Evolutionary conservation across 164 flowering plant species (phyloP), one percentile per base, ranked within the genome.

Genomic region (Akebia trifoliata): DNA sequence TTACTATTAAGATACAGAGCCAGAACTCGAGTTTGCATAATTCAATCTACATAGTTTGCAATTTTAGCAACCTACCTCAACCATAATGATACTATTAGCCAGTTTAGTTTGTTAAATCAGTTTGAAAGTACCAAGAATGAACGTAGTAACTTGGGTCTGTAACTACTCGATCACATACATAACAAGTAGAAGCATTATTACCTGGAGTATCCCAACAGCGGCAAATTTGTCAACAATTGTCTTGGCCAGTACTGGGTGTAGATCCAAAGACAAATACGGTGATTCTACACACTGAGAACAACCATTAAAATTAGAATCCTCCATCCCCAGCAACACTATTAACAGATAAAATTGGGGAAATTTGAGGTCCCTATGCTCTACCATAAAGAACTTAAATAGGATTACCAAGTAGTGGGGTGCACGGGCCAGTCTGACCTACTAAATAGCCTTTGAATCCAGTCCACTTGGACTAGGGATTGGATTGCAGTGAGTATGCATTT

Each of bases 161-260:
- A 4, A 29, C 4, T 21, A 50, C 20, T 30, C 11, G 17, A 29
- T 28, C 15, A 30, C n/a, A 24, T 6, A 10, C 26, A 14, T 44
- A 14, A 47, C 7, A 15, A 57, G 2, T 43, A 42, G 28, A 53
- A 54, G 35, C 8, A 43, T 8, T 9, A 35, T 60, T 73, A 88
- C 98, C 90, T 93, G 98, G 46, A 93, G 85, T 72, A 93, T 93
- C 15, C 78, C 85, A 22, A 90, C 94, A 45, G 98, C 98, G 43
- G 97, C 95, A 85, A 85, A 85, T 69, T 92, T 92, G 76, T 92
- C 98, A 14, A 73, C 0, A 3, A 79, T 73, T 4, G 83, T 78
- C 70, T 92, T 92, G 0, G 69, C 18, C 17, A 56, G 65, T 37
- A 78, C 79, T 6, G 82, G 93, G 58, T 72, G 85, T 66, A 82